Evolutionary conservation across 192 early-diverging fungal species (phyloP).

Genomic region (Coemansia furcata): DNA sequence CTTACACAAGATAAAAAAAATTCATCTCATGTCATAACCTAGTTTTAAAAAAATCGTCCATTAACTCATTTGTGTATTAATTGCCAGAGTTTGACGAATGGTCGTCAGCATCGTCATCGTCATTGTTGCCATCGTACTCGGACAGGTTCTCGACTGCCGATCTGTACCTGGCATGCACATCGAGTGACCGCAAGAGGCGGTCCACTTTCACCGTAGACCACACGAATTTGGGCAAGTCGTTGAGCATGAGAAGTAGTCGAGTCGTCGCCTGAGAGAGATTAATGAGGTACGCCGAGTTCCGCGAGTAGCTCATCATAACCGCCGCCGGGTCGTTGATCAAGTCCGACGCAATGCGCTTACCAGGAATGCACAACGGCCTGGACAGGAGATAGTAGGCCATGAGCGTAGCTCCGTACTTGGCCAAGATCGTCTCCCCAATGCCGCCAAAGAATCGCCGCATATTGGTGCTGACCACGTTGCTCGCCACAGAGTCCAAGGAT

Average conservation of each 20-base stretch:
- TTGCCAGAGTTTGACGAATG: background rate
- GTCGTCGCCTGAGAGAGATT: conserved; percentile 78
- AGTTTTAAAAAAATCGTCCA: background rate
- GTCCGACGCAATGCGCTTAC: conserved; percentile 31
- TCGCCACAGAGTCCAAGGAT: conserved; percentile 25
- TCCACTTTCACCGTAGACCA: conserved; percentile 76
- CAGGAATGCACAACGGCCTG: conserved; percentile 72
- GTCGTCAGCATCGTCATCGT: background rate
- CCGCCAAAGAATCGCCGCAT: conserved; percentile 50
- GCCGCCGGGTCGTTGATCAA: conserved; percentile 45
- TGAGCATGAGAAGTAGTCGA: conserved; percentile 83
- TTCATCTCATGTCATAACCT: background rate
- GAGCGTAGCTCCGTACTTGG: conserved; percentile 94
- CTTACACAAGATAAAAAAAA: background rate
- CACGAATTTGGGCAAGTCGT: conserved; percentile 89
- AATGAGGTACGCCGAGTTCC: conserved; percentile 72
- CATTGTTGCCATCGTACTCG: background rate
- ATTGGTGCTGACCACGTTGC: conserved; percentile 36
- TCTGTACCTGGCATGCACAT: conserved; percentile 45
- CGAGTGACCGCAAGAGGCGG: conserved; percentile 39
- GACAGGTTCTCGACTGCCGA: conserved; percentile 17
- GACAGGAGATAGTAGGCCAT: conserved; percentile 73
- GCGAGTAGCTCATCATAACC: conserved; percentile 66
- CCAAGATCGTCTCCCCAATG: conserved; percentile 72
- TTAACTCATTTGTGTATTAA: background rate